Conservation (phyloP, 2,329 filamentous ascomycete genomes). For the Diaporthe velutina region DNA sequence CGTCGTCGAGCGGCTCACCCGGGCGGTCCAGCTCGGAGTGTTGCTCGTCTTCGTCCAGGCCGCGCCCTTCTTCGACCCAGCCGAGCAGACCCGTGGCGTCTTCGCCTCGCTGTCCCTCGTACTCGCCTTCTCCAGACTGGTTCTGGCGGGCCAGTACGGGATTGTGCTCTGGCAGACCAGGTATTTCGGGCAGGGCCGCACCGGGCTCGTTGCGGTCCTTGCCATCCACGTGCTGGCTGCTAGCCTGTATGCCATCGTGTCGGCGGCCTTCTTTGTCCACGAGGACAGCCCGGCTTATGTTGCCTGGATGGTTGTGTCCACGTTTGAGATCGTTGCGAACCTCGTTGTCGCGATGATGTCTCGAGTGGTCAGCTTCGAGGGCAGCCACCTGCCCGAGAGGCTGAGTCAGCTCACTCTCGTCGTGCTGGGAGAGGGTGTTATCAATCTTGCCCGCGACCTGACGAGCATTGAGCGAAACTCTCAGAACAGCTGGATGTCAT, state of each 20-base stretch:
- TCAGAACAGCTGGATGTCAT: conserved; percentile 21
- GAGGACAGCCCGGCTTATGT: conserved; percentile 22
- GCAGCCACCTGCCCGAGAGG: conserved; percentile 23
- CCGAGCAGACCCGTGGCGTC: conserved; percentile 7
- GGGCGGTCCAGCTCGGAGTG: conserved; percentile 21
- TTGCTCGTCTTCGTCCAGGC: conserved; percentile 20
- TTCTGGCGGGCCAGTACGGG: conserved; percentile 25
- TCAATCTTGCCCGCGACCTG: conserved; percentile 32
- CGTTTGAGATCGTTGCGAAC: conserved; percentile 13
- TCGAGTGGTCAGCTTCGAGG: conserved; percentile 20
- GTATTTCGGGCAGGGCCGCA: conserved; percentile 6
- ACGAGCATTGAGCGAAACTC: conserved; percentile 28
- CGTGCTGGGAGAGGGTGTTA: conserved; percentile 15
- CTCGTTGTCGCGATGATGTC: conserved; percentile 20
- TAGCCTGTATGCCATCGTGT: conserved; percentile 14
- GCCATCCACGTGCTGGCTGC: conserved; percentile 7
- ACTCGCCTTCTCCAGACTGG: conserved; percentile 8
- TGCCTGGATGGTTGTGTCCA: conserved; percentile 26
- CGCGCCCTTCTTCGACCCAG: conserved; percentile 11
- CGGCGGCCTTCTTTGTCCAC: conserved; percentile 16
- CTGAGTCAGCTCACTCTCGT: conserved; percentile 20
- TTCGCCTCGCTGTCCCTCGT: conserved; percentile 28
- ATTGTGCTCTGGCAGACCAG: conserved; percentile 27
- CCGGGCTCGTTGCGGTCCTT: conserved; percentile 11
- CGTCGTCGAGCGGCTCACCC: conserved; percentile 25